Conservation (phyloP, 2,329 filamentous ascomycete genomes). For the Cladophialophora bantiana region DNA sequence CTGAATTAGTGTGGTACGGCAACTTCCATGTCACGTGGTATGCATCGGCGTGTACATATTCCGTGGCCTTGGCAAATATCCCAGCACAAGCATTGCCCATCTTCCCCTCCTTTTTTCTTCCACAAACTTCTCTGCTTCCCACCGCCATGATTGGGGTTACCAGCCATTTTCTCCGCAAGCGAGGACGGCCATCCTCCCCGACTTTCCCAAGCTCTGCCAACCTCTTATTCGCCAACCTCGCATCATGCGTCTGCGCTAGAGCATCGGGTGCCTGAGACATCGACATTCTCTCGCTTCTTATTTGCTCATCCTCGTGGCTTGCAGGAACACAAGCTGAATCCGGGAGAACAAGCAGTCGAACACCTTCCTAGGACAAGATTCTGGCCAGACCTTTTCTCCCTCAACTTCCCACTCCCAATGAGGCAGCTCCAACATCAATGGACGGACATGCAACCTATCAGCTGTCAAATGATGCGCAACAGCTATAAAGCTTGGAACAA, state of each 20-base stretch:
- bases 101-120: background rate
- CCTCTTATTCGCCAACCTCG: constrained; percentile 2
- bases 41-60: no score
- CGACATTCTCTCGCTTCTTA: background rate
- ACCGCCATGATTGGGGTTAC: background rate
- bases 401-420: constrained; percentile 10
- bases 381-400: background rate
- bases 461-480: background rate
- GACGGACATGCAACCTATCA: constrained; percentile 1
- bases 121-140: background rate
- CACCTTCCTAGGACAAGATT: constrained; percentile 7
- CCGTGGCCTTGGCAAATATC: background rate
- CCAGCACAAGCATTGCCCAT: background rate
- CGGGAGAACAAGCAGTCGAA: constrained; percentile 11
- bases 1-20: no score
- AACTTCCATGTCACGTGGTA: no score
- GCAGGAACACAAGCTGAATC: constrained; percentile 13
- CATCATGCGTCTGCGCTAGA: background rate
- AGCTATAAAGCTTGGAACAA: constrained; percentile 15
- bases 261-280: constrained; percentile 26
- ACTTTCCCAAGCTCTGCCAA: background rate
- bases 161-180: background rate
- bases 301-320: constrained; percentile 8
- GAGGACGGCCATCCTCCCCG: background rate
- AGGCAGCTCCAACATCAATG: constrained; percentile 12